Evolutionary conservation across 768 basidiomycete genomes (phyloP), one percentile per base, ranked within the genome.

Genomic region (Leccinellum luteum): DNA sequence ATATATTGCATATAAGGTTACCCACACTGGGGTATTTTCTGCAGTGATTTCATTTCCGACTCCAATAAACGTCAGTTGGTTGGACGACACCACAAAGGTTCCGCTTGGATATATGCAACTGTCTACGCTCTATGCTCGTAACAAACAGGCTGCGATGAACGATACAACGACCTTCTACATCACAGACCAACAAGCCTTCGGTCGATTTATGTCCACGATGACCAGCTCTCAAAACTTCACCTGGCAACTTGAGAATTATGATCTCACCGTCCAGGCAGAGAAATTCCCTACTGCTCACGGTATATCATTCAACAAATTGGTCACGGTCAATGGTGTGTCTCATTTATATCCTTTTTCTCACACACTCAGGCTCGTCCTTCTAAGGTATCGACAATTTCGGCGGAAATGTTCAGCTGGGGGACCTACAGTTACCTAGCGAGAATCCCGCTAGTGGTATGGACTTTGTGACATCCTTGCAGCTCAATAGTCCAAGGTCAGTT

Each of bases 211-310:
- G 3, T 71, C 73, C 38, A 71, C 76, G 28, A 76, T 90, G 78
- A 89, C 90, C 65, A 89, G 84, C 0, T 78, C 81, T 47, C 74
- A 75, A 48, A 83, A 78, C 53, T 89, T 90, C 64, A 88, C 83
- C 1, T 91, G 89, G 88, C 76, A 78, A 55, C 71, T 90, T 41
- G 65, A 73, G 14, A 85, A 81, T 56, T 66, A 79, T 15, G 77
- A 79, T 60, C 75, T 90, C 32, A 75, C 75, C 6, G 86, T 87
- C 12, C 82, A 85, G 53, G 88, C 89, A 3, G 73, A 80, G 58
- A 85, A 84, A 60, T 87, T 89, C 64, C 87, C 87, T 2, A 77
- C 80, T 4, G 81, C 85, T 3, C 83, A 85, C 64, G 84, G 84
- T 1, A 77, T 91, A 59, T 77, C 78, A 3, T 90, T 89, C 65